phyloP scores from a whole-genome alignment of 1,284 basidiomycete genomes.

The Kwoniella shivajii region DNA sequence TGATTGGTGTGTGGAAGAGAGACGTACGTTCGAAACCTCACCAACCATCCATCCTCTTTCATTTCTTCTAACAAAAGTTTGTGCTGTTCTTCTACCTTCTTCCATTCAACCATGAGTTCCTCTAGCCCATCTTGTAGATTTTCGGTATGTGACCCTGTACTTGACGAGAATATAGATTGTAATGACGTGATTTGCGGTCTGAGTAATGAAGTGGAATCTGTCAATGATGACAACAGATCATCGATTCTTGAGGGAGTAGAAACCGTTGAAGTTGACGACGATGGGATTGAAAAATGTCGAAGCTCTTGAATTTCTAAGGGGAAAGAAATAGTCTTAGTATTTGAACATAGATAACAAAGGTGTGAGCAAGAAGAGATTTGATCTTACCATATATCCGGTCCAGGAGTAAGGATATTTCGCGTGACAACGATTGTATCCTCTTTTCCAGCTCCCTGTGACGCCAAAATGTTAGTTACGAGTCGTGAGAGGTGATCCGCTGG shows the following conservation, averaged over 20 bases:
- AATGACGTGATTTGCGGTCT: conserved; percentile 15
- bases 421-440: conserved; percentile 21
- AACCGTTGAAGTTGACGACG: conserved; percentile 56
- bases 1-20: too few relatives aligned
- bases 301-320: conserved; percentile 40
- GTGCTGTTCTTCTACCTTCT: conserved; percentile 74
- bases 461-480: not conserved
- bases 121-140: conserved; percentile 17
- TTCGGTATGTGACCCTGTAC: not conserved
- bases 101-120: conserved; percentile 65
- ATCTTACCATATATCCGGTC: conserved; percentile 37
- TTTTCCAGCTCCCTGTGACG: conserved; percentile 3
- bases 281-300: conserved; percentile 51
- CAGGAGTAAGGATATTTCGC: conserved; percentile 28
- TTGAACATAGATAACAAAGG: conserved; percentile 1
- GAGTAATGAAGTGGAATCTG: conserved; percentile 15
- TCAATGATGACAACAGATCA: conserved; percentile 22
- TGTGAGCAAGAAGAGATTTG: not conserved
- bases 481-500: not conserved
- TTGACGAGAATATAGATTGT: not conserved
- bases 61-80: conserved; percentile 82
- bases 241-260: conserved; percentile 19
- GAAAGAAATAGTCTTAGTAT: not conserved
- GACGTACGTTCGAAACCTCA: conserved; percentile 83
- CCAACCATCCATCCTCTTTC: conserved; percentile 93